Evolutionary conservation across 2,329 filamentous ascomycete genomes (phyloP), one percentile per base, ranked within the genome.

Genomic region (Plenodomus lindquistii): DNA sequence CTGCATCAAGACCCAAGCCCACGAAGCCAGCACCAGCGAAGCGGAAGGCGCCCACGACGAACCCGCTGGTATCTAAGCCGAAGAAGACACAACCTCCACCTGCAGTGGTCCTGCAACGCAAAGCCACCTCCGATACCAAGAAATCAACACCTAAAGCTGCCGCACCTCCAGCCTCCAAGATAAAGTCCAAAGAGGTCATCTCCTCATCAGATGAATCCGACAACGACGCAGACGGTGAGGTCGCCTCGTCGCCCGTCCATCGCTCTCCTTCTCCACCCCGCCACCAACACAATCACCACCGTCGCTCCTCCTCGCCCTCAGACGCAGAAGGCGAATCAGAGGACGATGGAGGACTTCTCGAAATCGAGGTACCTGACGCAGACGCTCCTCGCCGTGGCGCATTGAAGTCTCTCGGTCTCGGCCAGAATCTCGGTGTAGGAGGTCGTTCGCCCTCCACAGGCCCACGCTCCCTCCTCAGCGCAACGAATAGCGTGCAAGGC

Each of bases 381-480:
- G 58, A 46, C 8, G 54, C 62, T 31, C 37, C 56, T 34, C 52
- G 54, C 19, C 51, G 49, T 37, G 50, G 55, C 40, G 57, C 61
- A 15, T 52, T 69, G 39, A 59, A 53, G 40, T 63, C 59, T 16
- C 59, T 68, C 0, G 65, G 63, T 35, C 46, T 70, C 42, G 48
- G 62, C 40, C 52, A 65, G 47, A 45, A 62, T 20, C 54, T 73
- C 1, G 67, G 66, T 17, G 46, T 52, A 5, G 50, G 57, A 4
- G 27, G 27, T 13, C 57, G 59, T 9, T 65, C 63, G 2, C 67
- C 69, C 0, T 62, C 60, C 18, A 62, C 65, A 20, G 75, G 75
- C 2, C 76, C 76, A 2, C 76, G 77, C 37, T 73, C 69, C 15
- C 65, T 78, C 31, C 72, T 70, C 15, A 75, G 72, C 50, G 76